A percentile compares a stretch with the other conserved stretches of the same genome.
Conservation (phyloP, 1,139 yeast species). For the Geotrichum fermentans region DNA sequence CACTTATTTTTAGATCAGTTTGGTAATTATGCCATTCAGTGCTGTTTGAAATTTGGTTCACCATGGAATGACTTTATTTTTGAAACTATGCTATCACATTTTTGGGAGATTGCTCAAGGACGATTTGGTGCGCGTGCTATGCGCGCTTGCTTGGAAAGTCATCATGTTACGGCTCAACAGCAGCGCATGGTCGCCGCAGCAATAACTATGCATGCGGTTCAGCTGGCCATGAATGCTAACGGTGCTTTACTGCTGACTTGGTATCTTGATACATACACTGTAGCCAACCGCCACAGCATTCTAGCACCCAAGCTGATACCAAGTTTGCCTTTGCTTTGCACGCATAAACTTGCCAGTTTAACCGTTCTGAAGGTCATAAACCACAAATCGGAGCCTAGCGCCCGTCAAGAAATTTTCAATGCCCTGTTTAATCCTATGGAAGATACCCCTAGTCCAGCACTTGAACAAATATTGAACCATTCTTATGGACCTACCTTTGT, state of each 20-base stretch:
- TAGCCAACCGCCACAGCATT: conserved; percentile 53
- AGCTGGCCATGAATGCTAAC: conserved; percentile 74
- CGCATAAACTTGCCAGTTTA: conserved; percentile 81
- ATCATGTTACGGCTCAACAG: conserved; percentile 60
- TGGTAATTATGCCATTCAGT: conserved; percentile 94
- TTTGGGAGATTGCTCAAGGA: conserved; percentile 78
- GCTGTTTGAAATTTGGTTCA: conserved; percentile 82
- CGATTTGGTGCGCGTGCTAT: conserved; percentile 95
- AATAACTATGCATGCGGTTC: conserved; percentile 73
- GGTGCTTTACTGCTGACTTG: conserved; percentile 89
- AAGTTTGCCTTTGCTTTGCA: conserved; percentile 60
- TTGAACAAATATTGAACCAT: conserved; percentile 52
- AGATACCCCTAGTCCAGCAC: conserved; percentile 37
- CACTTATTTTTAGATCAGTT: conserved; percentile 90
- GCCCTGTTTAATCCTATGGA: conserved; percentile 47
- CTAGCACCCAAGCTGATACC: conserved; percentile 59
- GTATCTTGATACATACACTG: conserved; percentile 83
- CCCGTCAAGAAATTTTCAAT: conserved; percentile 59
- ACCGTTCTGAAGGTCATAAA: conserved; percentile 77
- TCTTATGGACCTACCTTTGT: conserved; percentile 81
- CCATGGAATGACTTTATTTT: conserved; percentile 88
- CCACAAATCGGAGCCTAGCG: conserved; percentile 54
- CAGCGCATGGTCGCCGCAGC: conserved; percentile 72
- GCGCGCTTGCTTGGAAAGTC: conserved; percentile 84
- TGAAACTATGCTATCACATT: conserved; percentile 74